Conservation (phyloP, 2,329 filamentous ascomycete genomes). For the Plenodomus tracheiphilus region DNA sequence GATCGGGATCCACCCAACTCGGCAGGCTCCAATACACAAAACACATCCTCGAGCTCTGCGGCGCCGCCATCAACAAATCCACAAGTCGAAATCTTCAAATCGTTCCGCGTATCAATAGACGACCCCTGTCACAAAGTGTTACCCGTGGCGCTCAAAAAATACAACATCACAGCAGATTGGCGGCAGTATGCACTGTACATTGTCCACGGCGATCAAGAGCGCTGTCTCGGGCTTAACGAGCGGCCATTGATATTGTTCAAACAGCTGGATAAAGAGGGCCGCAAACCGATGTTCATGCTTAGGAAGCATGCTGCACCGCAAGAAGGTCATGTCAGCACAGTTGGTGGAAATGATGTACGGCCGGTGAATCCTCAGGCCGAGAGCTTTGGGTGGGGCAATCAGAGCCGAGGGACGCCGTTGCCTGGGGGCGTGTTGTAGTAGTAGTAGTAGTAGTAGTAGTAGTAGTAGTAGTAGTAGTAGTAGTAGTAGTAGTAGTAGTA, state of each 20-base stretch:
- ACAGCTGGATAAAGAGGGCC: conserved; percentile 92
- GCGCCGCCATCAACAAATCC: conserved; percentile 46
- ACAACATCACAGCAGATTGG: conserved; percentile 98
- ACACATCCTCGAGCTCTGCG: conserved; percentile 23
- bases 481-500: too few relatives aligned
- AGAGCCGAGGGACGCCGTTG: conserved; percentile 28
- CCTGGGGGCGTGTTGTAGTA: conserved; percentile 30
- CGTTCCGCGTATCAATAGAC: conserved; percentile 96
- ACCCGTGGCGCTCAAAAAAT: conserved; percentile 93
- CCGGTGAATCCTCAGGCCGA: conserved; percentile 23
- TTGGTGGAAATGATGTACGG: conserved; percentile 40
- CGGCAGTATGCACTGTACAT: conserved; percentile 97
- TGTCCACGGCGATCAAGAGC: conserved; percentile 97
- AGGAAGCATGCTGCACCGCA: conserved; percentile 64
- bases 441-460: too few relatives aligned
- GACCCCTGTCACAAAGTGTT: conserved; percentile 97
- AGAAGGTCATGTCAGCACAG: conserved; percentile 50
- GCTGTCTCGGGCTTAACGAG: conserved; percentile 88
- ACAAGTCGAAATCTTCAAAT: conserved; percentile 95
- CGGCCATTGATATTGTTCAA: conserved; percentile 96
- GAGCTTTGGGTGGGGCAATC: conserved; percentile 28
- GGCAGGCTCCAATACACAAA: conserved; percentile 35
- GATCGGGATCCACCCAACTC: conserved; percentile 33
- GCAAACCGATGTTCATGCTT: conserved; percentile 99
- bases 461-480: too few relatives aligned